These are phyloP conservation scores for Podila minutissima DNA, from an alignment of 192 early-diverging fungal species.

Conservation along the genomic window DNA sequence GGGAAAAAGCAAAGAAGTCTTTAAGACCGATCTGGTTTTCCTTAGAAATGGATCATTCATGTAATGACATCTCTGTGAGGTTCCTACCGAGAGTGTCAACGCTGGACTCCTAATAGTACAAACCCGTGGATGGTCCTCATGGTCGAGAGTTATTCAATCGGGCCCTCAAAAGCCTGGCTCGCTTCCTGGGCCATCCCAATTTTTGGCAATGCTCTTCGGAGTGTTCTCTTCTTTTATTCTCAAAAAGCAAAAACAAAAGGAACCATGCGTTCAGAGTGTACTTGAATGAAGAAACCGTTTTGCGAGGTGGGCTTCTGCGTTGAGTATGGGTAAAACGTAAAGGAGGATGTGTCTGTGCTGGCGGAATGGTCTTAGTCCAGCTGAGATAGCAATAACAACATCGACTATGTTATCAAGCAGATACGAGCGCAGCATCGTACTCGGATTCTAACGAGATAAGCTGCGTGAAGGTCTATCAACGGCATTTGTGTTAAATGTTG, in stretches of 20 bases:
- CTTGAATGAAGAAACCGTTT: too few species aligned
- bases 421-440: too few species aligned
- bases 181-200: constrained; percentile 38
- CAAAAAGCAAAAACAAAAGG: not conserved
- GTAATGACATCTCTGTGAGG: constrained; percentile 43
- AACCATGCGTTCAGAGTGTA: too few species aligned
- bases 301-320: too few species aligned
- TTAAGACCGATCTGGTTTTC: constrained; percentile 2
- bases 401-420: too few species aligned
- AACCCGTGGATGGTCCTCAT: constrained; percentile 20
- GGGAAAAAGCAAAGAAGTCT: constrained; percentile 17
- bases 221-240: constrained; percentile 2
- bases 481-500: too few species aligned
- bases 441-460: too few species aligned
- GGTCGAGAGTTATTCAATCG: constrained; percentile 53
- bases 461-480: too few species aligned
- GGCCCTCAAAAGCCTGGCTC: constrained; percentile 11
- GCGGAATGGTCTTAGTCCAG: too few species aligned
- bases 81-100: constrained; percentile 45
- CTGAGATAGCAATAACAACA: too few species aligned
- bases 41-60: constrained; percentile 33
- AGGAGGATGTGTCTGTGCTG: too few species aligned
- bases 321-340: too few species aligned
- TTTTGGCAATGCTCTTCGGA: constrained; percentile 35
- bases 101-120: constrained; percentile 43